Base-by-base conservation (phyloP, 176 grass and related monocot species). In the Oryza punctata region DNA sequence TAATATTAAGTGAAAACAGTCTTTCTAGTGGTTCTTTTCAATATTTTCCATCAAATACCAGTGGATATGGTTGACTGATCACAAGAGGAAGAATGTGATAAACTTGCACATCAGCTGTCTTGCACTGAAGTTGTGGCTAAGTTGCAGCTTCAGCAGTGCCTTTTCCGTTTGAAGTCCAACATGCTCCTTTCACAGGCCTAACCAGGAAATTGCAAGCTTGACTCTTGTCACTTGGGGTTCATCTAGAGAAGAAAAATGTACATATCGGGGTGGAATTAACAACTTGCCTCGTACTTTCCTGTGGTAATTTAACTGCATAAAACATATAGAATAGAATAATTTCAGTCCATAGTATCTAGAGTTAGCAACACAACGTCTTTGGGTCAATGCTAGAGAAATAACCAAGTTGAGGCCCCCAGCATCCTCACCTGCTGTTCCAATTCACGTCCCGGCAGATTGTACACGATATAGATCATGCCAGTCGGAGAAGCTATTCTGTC, bases 401-500 rank as follows among this genome's bases (percentile, higher is more conserved):
- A 79, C 30, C 30, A 35, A 73, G 63, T 38, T 12, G 47, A 24
- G 12, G 7, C 27, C 7, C 47, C 33, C 54, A 50, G 9, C 70
- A 8, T 69, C 70, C 63, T 80, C 70, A 70, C 7, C 12, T 13
- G 11, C 10, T 5, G 1, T 67, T 43, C 72, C 14, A 59, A 73
- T 76, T 80, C 70, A 12, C 77, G 65, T 64, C n/a, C 70, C 49
- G 23, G 40, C 38, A 75, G 40, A 76, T 28, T 76, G 32, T 40
- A 75, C 21, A 49, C 63, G 63, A 41, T 30, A 86, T 63, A 83
- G 46, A 86, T 12, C 54, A 90, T 81, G 88, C 26, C 79, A 66
- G 67, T 90, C 4, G 91, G 35, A 78, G 81, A 84, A 78, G 82
- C 85, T 66, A 79, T 97, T 23, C 24, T 97, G 10, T 91, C 89